Percentiles rank a stretch among this genome's conserved stretches.
Evolutionary conservation across 495 filamentous ascomycete genomes (phyloP).

Genomic region (Clavariopsis aquatica): DNA sequence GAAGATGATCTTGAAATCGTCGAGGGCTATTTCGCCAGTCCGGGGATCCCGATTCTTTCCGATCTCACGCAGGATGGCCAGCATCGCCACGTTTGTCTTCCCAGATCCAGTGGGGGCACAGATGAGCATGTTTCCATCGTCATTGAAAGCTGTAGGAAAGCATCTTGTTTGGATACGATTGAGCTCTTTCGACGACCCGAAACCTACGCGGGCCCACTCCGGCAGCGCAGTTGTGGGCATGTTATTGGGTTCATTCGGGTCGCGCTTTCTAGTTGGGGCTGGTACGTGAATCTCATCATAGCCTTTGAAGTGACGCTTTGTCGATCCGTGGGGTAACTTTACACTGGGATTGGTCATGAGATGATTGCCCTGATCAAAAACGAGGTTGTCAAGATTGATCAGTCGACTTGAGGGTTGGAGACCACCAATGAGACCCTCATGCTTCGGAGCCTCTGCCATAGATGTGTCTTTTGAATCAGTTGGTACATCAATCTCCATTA

Average conservation of each 20-base stretch:
- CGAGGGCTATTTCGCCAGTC: conserved; percentile 86
- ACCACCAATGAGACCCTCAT: conserved; percentile 75
- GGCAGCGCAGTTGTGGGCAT: conserved; percentile 85
- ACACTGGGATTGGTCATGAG: conserved; percentile 97
- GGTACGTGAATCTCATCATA: conserved; percentile 99
- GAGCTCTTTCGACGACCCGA: conserved; percentile 75
- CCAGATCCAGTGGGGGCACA: conserved; percentile 97
- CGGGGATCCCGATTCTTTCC: conserved; percentile 87
- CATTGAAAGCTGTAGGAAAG: conserved; percentile 84
- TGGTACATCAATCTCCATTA: conserved; percentile 89
- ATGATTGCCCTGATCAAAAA: conserved; percentile 98
- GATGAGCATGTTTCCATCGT: conserved; percentile 96
- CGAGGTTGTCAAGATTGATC: conserved; percentile 91
- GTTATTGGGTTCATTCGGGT: conserved; percentile 72
- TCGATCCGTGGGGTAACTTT: conserved; percentile 91
- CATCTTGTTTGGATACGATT: conserved; percentile 96
- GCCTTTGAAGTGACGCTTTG: conserved; percentile 91
- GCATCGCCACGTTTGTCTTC: conserved; percentile 99
- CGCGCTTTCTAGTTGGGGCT: conserved; percentile 77
- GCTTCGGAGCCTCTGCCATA: conserved; percentile 54
- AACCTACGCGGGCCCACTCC: conserved; percentile 85
- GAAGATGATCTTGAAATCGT: conserved; percentile 97
- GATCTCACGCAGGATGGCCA: conserved; percentile 92
- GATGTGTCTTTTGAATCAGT: conserved; percentile 53
- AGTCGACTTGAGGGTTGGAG: conserved; percentile 75